Percentiles rank a stretch among this genome's conserved stretches.
Conservation (phyloP, 805 yeast species). For the Ogataea philodendri region DNA sequence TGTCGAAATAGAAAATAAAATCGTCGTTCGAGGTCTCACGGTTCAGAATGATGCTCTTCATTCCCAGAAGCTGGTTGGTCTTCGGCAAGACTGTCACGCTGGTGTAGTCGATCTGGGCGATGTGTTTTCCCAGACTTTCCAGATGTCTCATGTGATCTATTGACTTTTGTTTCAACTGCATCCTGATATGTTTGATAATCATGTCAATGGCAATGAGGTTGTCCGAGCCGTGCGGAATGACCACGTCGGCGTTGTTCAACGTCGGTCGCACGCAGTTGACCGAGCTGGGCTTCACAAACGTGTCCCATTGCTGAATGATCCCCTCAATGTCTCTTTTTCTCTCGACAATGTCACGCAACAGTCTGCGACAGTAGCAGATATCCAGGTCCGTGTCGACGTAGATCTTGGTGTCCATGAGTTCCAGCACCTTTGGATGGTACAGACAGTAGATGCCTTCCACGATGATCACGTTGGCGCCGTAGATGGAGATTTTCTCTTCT, state of each 20-base stretch:
- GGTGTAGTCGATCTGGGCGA: conserved; percentile 31
- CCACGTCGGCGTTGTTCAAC: conserved; percentile 74
- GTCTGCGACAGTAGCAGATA: conserved; percentile 83
- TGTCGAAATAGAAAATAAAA: conserved; percentile 81
- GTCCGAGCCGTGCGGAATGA: conserved; percentile 89
- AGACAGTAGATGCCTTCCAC: conserved; percentile 89
- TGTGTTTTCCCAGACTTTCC: conserved; percentile 49
- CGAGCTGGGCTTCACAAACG: conserved; percentile 90
- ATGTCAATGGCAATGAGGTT: conserved; percentile 76
- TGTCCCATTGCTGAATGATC: conserved; percentile 84
- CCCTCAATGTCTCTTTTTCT: conserved; percentile 85
- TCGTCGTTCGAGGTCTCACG: conserved; percentile 60
- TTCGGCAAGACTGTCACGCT: conserved; percentile 41
- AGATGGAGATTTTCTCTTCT: conserved; percentile 66
- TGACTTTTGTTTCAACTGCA: conserved; percentile 66
- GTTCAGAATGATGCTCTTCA: conserved; percentile 68
- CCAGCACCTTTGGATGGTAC: conserved; percentile 64
- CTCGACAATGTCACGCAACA: conserved; percentile 80
- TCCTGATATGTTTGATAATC: conserved; percentile 74
- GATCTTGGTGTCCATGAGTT: conserved; percentile 79
- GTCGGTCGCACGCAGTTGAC: conserved; percentile 73
- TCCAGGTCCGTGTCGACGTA: conserved; percentile 95
- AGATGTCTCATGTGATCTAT: conserved; percentile 63
- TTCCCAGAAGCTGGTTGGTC: conserved; percentile 67
- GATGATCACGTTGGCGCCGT: conserved; percentile 92